Evolutionary conservation across 257 asterid species (phyloP).

Genomic region (Catharanthus roseus): DNA sequence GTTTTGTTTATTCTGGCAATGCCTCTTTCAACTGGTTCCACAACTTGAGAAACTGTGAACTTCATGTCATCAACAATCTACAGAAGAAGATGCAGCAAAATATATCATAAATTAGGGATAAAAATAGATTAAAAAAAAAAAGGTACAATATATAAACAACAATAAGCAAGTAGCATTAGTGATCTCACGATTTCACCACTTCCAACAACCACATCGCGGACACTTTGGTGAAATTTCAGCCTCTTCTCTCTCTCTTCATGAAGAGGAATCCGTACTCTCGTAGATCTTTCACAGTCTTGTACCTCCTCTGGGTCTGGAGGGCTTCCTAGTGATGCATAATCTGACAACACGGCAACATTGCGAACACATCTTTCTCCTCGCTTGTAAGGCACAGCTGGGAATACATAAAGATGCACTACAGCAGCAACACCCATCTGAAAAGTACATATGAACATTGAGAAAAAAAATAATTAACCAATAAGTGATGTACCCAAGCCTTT

Average conservation of each 20-base stretch:
- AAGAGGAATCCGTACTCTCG: constrained; percentile 47
- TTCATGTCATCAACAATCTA: constrained; percentile 94
- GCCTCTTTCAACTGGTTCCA: constrained; percentile 93
- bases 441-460: constrained; percentile 18
- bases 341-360: constrained; percentile 85
- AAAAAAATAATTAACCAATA: background rate
- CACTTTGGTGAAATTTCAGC: constrained; percentile 80
- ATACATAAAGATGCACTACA: constrained; percentile 84
- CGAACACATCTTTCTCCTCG: constrained; percentile 97
- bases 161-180: background rate
- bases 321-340: constrained; percentile 82
- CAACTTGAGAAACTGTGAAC: constrained; percentile 93
- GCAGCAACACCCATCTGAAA: constrained; percentile 98
- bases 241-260: constrained; percentile 63
- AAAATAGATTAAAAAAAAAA: background rate
- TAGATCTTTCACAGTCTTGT: constrained; percentile 65
- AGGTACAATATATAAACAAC: no score
- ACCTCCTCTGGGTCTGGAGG: constrained; percentile 98
- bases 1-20: constrained; percentile 77
- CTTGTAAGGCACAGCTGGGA: constrained; percentile 89
- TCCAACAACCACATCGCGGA: constrained; percentile 89
- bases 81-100: constrained; percentile 12
- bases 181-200: constrained; percentile 90
- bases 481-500: no score
- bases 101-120: constrained; percentile 6